phyloP scores from a whole-genome alignment of 2,329 filamentous ascomycete species.

The Ceratocystis eucalypticola region DNA sequence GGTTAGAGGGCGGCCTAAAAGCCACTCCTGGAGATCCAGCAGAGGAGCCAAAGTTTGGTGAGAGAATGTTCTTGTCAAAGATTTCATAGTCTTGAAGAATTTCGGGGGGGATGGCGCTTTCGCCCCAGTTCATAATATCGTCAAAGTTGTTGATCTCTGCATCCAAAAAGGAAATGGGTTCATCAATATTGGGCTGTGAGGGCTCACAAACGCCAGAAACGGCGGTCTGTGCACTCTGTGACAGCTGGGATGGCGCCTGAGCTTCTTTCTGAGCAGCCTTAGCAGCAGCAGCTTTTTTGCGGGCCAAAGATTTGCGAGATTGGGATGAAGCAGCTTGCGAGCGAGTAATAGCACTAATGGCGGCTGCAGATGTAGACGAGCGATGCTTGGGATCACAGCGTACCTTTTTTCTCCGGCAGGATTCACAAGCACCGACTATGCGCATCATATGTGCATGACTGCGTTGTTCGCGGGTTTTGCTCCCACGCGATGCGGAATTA shows the following conservation, averaged over 20 bases:
- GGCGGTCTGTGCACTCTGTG: not conserved
- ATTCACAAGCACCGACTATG: constrained; percentile 53
- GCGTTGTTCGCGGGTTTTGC: constrained; percentile 54
- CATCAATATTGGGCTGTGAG: not conserved
- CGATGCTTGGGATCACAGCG: constrained; percentile 48
- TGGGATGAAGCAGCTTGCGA: not conserved
- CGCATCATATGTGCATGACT: constrained; percentile 54
- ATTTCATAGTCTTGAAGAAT: not conserved
- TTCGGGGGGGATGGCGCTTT: not conserved
- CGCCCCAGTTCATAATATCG: not conserved
- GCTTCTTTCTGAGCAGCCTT: not conserved
- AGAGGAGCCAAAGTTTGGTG: not conserved
- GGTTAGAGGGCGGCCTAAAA: not conserved
- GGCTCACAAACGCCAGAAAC: not conserved
- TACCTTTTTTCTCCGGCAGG: constrained; percentile 49
- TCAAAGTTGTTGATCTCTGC: not conserved
- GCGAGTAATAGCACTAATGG: constrained; percentile 20
- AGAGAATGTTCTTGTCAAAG: not conserved
- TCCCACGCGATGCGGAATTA: constrained; percentile 46
- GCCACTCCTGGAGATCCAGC: not conserved
- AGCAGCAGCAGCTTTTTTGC: not conserved
- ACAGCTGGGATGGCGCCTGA: not conserved
- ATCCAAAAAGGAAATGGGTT: not conserved
- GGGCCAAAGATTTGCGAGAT: not conserved
- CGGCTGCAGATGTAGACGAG: constrained; percentile 22